Conservation (phyloP, 2,329 filamentous ascomycete species). For the Furcasterigmium sp. region DNA sequence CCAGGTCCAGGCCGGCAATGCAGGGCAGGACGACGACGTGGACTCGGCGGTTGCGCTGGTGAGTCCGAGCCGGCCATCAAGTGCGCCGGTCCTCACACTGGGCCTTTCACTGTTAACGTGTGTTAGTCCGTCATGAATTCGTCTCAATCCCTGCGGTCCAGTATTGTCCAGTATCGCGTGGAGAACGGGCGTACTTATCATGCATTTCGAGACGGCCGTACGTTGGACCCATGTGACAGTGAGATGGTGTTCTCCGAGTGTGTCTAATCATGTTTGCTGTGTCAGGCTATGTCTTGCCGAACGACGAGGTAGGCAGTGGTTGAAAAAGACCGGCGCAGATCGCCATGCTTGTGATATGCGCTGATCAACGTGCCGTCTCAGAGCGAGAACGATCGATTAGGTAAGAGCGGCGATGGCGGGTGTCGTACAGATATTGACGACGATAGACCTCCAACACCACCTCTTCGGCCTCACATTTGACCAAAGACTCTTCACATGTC, state of each 20-base stretch:
- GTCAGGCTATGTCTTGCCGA: constrained; percentile 17
- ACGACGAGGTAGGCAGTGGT: constrained; percentile 17
- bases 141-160: constrained; percentile 25
- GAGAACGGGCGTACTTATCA: constrained; percentile 34
- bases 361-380: not conserved
- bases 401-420: too few species aligned
- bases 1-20: too few species aligned
- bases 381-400: constrained; percentile 17
- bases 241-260: not conserved
- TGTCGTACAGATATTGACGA: too few species aligned
- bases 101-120: too few species aligned
- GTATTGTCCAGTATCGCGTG: constrained; percentile 26
- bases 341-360: too few species aligned
- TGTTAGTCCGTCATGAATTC: too few species aligned
- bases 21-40: too few species aligned
- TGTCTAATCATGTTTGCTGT: not conserved
- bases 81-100: too few species aligned
- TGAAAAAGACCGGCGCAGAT: too few species aligned
- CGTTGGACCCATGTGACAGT: not conserved
- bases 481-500: constrained; percentile 15
- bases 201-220: constrained; percentile 20
- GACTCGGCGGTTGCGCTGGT: too few species aligned
- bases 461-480: constrained; percentile 17
- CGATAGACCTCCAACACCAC: constrained; percentile 21
- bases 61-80: too few species aligned